phyloP scores from a whole-genome alignment of 495 filamentous ascomycete genomes.

The Antarctomyces pellizariae region DNA sequence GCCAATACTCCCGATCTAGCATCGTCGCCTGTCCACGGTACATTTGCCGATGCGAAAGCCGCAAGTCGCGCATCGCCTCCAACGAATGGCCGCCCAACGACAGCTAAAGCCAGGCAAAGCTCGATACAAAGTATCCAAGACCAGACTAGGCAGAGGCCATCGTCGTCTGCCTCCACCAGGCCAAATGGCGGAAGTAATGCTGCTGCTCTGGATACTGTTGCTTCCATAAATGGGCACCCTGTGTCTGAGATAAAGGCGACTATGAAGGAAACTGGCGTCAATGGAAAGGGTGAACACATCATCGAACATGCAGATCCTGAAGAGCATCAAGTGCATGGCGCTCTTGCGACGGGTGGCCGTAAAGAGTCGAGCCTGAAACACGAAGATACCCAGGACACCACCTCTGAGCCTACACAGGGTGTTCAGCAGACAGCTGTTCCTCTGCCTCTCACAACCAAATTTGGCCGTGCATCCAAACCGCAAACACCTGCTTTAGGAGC shows the following conservation, averaged over 20 bases:
- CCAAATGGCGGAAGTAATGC: slow-evolving; percentile 15
- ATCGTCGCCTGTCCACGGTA: slow-evolving; percentile 46
- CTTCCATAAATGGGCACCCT: slow-evolving; percentile 9
- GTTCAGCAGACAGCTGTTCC: too few relatives aligned
- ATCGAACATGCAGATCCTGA: slow-evolving; percentile 8
- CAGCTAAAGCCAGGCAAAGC: slow-evolving; percentile 45
- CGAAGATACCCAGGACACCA: too few relatives aligned
- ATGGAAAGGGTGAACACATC: slow-evolving; percentile 9
- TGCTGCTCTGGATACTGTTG: slow-evolving; percentile 15
- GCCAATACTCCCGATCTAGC: slow-evolving; percentile 43
- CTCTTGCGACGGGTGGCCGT: slow-evolving; percentile 5
- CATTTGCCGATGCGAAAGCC: slow-evolving; percentile 28
- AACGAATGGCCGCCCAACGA: slow-evolving; percentile 26
- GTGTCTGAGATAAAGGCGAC: slow-evolving; percentile 15
- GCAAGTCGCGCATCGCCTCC: slow-evolving; percentile 18
- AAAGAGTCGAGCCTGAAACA: slow-evolving; percentile 8
- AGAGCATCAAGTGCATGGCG: slow-evolving; percentile 6
- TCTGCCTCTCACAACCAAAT: slow-evolving; percentile 30
- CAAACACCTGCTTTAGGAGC: slow-evolving; percentile 29
- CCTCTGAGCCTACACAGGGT: too few relatives aligned
- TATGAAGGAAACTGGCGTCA: slow-evolving; percentile 14
- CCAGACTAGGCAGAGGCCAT: slow-evolving; percentile 28
- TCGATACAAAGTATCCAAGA: slow-evolving; percentile 30
- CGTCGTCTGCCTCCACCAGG: slow-evolving; percentile 34
- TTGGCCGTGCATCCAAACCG: slow-evolving; percentile 37